phyloP scores from a whole-genome alignment of 1,284 basidiomycete genomes.

The Cryptococcus amylolentus region DNA sequence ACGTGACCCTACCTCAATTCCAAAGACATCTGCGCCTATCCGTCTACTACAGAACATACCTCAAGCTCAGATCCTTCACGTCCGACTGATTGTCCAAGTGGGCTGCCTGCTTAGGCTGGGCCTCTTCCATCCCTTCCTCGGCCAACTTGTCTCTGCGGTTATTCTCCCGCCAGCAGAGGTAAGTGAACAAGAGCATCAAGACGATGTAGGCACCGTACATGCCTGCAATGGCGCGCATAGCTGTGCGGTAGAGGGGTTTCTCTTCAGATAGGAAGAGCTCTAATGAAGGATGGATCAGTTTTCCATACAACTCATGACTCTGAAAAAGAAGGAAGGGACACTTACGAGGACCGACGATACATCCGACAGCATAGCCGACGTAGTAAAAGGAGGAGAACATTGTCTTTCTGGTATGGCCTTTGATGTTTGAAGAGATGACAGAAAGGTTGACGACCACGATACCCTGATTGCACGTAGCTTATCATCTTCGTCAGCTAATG shows the following conservation, averaged over 20 bases:
- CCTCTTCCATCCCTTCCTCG: conserved; percentile 8
- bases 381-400: conserved; percentile 10
- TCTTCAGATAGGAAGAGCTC: neutral
- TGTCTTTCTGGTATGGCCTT: conserved; percentile 13
- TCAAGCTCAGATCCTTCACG: conserved; percentile 2
- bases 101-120: conserved; percentile 5
- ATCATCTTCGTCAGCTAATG: no score
- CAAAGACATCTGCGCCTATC: neutral
- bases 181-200: conserved; percentile 6
- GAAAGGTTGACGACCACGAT: conserved; percentile 12
- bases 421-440: conserved; percentile 13
- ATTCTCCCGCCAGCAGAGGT: conserved; percentile 10
- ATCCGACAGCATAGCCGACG: conserved; percentile 10
- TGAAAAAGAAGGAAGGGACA: neutral
- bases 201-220: conserved; percentile 10
- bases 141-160: conserved; percentile 9
- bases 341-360: conserved; percentile 14
- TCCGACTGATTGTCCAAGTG: conserved; percentile 11
- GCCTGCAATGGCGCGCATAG: conserved; percentile 9
- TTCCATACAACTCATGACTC: no score
- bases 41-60: no score
- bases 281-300: no score
- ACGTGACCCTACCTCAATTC: neutral
- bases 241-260: conserved; percentile 7
- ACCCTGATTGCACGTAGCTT: conserved; percentile 9